Base-by-base conservation (phyloP, 306 rosid genomes). In the Malus asiatica region DNA sequence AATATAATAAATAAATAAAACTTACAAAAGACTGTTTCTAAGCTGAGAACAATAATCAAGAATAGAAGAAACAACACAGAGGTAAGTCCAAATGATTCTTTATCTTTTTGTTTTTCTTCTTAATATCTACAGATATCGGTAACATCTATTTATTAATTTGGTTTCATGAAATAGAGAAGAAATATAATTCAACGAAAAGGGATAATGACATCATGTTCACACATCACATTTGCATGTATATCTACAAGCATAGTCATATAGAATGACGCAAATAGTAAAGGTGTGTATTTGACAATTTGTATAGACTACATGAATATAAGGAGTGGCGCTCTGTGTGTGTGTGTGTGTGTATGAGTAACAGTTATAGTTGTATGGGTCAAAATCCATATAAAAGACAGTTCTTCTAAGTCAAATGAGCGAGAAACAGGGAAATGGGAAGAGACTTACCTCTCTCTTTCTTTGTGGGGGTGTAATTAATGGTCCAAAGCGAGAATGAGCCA, bases 401-500 rank as follows among this genome's bases (percentile, higher is more conserved):
- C 55, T 30, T 35, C 51, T 48, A 38, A 14, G 53, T 55, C 13
- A 15, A 11, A 62, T 13, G 11, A 35, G 18, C 22, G 35, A 80
- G 35, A 82, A 33, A 60, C 2, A 23, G 66, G 2, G 29, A 33
- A 10, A 6, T 55, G 20, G 27, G 20, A 15, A 1, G 19, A 74
- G 25, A 61, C 79, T 73, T 66, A 93, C 99, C 77, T 95, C 99
- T 80, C 93, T 92, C 93, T 96, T 96, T 78, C 90, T 89, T 13
- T 88, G 90, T 60, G 93, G 30, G 48, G 98, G 90, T 66, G 94
- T 86, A 53, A 92, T 67, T n/a, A 90, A 68, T 60, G 97, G 88
- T 48, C 97, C 99, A 52, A 88, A 88, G 84, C 99, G 97, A 33
- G 97, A 84, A 86, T 89, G 93, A n/a, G 93, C 83, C 86, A 95